phyloP scores from a whole-genome alignment of 208 protist species.

The Crithidia mellificae region DNA sequence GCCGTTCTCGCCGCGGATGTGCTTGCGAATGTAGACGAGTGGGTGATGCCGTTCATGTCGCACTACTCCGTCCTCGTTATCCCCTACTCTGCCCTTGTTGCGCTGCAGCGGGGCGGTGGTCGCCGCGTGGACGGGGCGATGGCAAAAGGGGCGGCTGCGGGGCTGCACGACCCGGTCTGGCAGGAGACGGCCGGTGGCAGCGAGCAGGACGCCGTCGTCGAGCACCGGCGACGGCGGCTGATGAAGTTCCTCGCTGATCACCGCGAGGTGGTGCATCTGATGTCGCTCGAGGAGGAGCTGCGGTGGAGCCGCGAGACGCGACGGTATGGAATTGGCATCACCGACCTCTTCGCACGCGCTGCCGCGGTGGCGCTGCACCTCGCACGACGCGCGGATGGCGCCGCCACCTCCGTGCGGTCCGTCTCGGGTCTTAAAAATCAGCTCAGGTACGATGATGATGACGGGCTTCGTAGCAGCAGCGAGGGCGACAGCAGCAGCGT shows the following conservation, averaged over 20 bases:
- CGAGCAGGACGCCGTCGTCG: slow-evolving; percentile 49
- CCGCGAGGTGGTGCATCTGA: slow-evolving; percentile 66
- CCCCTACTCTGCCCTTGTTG: slow-evolving; percentile 64
- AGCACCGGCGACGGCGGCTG: slow-evolving; percentile 54
- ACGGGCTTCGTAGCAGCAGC: too few relatives aligned
- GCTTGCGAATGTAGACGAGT: slow-evolving; percentile 74
- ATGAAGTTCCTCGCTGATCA: slow-evolving; percentile 63
- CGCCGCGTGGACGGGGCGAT: slow-evolving; percentile 44
- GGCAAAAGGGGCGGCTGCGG: slow-evolving; percentile 36
- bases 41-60: slow-evolving; percentile 70
- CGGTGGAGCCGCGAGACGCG: slow-evolving; percentile 61
- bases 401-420: neutral
- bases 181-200: slow-evolving; percentile 32
- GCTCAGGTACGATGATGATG: too few relatives aligned
- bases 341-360: slow-evolving; percentile 52
- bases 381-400: slow-evolving; percentile 38
- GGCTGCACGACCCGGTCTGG: slow-evolving; percentile 45
- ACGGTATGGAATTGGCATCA: slow-evolving; percentile 72
- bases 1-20: slow-evolving; percentile 82
- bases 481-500: slow-evolving; percentile 20
- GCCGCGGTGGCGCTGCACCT: slow-evolving; percentile 77
- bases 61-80: slow-evolving; percentile 84
- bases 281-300: slow-evolving; percentile 82
- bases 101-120: slow-evolving; percentile 55
- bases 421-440: too few relatives aligned